phyloP scores from a whole-genome alignment of 2,329 filamentous ascomycete species.

The Onygenales sp. region DNA sequence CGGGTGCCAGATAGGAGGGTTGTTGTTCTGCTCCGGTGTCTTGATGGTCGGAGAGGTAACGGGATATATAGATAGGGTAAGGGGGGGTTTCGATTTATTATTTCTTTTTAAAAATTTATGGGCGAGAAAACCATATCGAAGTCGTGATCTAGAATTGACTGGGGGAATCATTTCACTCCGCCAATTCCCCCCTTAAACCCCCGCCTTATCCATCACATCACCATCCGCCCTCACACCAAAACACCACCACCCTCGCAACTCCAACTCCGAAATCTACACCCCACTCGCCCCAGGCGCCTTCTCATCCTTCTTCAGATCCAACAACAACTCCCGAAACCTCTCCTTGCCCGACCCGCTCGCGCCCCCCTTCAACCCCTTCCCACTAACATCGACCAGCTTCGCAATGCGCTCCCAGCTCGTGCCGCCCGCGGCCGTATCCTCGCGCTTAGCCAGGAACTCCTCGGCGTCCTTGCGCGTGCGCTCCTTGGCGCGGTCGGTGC shows the following conservation, averaged over 20 bases:
- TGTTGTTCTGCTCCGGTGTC: too few species aligned
- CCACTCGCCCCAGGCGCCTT: slow-evolving; percentile 58
- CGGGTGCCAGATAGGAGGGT: too few species aligned
- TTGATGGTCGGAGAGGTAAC: too few species aligned
- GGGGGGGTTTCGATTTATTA: too few species aligned
- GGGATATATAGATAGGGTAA: too few species aligned
- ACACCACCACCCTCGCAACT: not conserved
- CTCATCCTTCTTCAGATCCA: slow-evolving; percentile 86
- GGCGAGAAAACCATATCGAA: too few species aligned
- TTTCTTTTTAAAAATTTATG: too few species aligned
- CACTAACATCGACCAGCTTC: slow-evolving; percentile 93
- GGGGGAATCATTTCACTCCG: too few species aligned
- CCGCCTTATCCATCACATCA: not conserved
- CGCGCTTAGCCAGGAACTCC: slow-evolving; percentile 76
- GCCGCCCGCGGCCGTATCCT: slow-evolving; percentile 87
- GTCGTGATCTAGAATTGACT: too few species aligned
- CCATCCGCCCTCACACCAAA: not conserved
- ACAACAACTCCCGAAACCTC: slow-evolving; percentile 82
- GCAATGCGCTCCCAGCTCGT: slow-evolving; percentile 98
- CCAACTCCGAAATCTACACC: slow-evolving; percentile 19
- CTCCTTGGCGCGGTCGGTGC: slow-evolving; percentile 86
- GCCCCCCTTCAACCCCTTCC: slow-evolving; percentile 80
- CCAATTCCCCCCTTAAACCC: too few species aligned
- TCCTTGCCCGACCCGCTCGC: slow-evolving; percentile 89
- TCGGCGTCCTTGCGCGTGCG: slow-evolving; percentile 89